Percentiles rank a stretch among this genome's conserved stretches.
Conservation (phyloP, 148 eudicot species). For the Cornus florida region DNA sequence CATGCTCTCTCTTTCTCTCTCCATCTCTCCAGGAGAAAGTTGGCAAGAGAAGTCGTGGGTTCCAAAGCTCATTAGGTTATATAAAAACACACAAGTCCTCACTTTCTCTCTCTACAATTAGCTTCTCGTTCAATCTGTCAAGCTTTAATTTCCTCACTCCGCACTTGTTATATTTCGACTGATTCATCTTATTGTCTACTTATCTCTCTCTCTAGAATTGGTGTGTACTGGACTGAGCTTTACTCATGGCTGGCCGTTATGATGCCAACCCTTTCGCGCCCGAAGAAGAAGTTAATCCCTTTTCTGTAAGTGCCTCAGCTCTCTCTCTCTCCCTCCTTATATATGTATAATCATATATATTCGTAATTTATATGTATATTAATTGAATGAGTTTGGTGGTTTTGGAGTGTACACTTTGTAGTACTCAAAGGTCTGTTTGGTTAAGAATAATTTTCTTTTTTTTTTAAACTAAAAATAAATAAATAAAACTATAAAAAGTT, state of each 20-base stretch:
- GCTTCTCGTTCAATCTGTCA: background rate
- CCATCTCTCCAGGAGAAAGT: too few relatives aligned
- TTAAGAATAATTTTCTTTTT: too few relatives aligned
- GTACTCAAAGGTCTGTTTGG: too few relatives aligned
- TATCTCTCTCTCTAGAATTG: background rate
- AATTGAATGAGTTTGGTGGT: too few relatives aligned
- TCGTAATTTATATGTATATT: too few relatives aligned
- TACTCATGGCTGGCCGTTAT: constrained; percentile 61
- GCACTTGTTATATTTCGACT: too few relatives aligned
- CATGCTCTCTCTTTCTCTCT: too few relatives aligned
- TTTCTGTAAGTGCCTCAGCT: constrained; percentile 33
- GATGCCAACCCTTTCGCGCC: constrained; percentile 65
- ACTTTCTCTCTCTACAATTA: background rate
- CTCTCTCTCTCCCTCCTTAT: background rate
- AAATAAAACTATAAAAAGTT: too few relatives aligned
- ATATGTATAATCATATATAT: background rate
- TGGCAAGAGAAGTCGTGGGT: background rate
- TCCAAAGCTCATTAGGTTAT: background rate
- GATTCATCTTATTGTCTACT: background rate
- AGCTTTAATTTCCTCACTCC: too few relatives aligned
- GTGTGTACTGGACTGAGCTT: background rate
- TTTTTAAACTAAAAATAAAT: too few relatives aligned
- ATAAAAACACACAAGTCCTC: background rate
- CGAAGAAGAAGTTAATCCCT: constrained; percentile 67
- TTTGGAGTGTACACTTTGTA: too few relatives aligned